These are phyloP conservation scores for Entomortierella parvispora DNA, from an alignment of 192 early-diverging fungal genomes.

Conservation along the genomic window DNA sequence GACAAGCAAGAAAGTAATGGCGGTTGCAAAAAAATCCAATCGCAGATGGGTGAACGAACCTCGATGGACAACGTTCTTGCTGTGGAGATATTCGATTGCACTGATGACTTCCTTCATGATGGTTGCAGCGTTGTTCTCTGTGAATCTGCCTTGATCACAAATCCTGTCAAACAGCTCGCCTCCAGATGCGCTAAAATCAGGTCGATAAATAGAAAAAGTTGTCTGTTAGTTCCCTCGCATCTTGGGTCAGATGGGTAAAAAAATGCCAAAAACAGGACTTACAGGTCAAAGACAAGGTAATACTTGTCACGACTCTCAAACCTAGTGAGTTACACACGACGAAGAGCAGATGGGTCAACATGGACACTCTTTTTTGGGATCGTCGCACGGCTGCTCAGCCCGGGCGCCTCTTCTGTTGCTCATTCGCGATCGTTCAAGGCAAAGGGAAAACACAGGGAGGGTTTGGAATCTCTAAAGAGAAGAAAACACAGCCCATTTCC, in stretches of 20 bases:
- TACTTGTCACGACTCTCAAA: slow-evolving; percentile 79
- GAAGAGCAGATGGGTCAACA: not conserved
- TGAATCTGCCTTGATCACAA: slow-evolving; percentile 79
- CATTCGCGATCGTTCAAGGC: too few relatives aligned
- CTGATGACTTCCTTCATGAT: slow-evolving; percentile 79
- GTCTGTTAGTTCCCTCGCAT: too few relatives aligned
- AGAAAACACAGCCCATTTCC: too few relatives aligned
- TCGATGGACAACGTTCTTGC: slow-evolving; percentile 87
- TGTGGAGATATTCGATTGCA: slow-evolving; percentile 88
- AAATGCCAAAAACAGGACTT: slow-evolving; percentile 13
- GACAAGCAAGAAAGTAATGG: too few relatives aligned
- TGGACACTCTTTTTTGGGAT: not conserved
- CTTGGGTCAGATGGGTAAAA: too few relatives aligned
- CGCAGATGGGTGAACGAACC: slow-evolving; percentile 55
- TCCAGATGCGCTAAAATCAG: slow-evolving; percentile 58
- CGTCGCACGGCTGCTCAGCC: too few relatives aligned
- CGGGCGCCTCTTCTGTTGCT: too few relatives aligned
- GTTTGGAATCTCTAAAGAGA: too few relatives aligned
- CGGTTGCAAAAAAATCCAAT: too few relatives aligned
- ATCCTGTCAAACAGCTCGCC: slow-evolving; percentile 92
- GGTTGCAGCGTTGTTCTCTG: slow-evolving; percentile 81
- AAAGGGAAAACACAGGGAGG: too few relatives aligned
- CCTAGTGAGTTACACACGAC: slow-evolving; percentile 49
- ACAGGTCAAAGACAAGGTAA: slow-evolving; percentile 81
- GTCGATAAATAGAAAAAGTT: not conserved